Base-by-base conservation (phyloP, 2,329 filamentous ascomycete species). In the Hymenoscyphus albidus region DNA sequence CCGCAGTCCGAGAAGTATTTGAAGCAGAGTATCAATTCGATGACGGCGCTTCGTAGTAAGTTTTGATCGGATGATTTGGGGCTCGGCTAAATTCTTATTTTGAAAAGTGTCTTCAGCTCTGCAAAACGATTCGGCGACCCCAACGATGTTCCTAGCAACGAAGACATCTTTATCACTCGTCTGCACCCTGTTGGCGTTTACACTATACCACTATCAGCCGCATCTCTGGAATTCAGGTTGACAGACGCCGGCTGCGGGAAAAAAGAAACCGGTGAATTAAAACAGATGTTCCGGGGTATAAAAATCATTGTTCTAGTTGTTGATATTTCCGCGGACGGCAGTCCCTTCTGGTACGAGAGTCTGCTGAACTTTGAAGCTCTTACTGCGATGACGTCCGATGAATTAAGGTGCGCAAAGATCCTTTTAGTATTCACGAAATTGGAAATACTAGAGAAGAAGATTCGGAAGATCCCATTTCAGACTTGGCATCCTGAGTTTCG, bases 251-350 rank as follows among this genome's bases (percentile, higher is more conserved):
- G 93, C 84, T 94, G 93, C 70, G 93, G 97, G 80, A 87, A 93
- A 77, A 97, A 92, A 6, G 93, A 97, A 80, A 89, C 93, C 77
- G 97, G 97, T 90, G 97, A 97, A 87, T 97, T 93, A 93, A 97
- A 97, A 73, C 93, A 97, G 82, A 97, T 93, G 82, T 97, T 97
- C 79, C 93, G 97, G 82, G 97, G 97, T 74, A 93, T 97, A 74
- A 97, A 93, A 9, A 96, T 93, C 10, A 96, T 97, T 72, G 89
- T 97, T 48, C 97, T 97, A 88, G 82, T 97, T 63, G 94, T 97
- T 71, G 94, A 94, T 79, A 97, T 97, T 73, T 97, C 93, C 71
- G 93, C 97, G 79, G 97, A 97, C 82, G 93, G 97, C 77, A 89
- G 14, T 9, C n/a, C 13, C 16, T 51, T 64, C 14, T 57, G 10